Evolutionary conservation across 2,329 filamentous ascomycete species (phyloP), one percentile per base, ranked within the genome.

Genomic region (Cyphellophora attinorum): DNA sequence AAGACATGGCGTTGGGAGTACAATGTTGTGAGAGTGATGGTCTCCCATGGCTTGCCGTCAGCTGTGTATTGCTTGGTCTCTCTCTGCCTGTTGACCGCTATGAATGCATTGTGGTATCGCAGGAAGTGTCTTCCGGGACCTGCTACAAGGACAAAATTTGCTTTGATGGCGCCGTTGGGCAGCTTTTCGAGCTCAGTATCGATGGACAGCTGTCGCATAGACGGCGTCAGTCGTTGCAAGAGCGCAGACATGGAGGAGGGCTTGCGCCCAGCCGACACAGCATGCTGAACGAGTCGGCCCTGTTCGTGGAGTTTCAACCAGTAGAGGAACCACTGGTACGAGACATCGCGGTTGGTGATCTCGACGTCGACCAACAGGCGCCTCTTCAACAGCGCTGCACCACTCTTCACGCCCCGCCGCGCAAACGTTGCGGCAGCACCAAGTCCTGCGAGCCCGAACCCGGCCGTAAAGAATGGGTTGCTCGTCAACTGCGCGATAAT

Each of bases 321-420:
- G 45, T 88, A 80, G 6, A 98, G 70, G 27, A 98, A 77, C 89
- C 88, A 96, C 27, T 79, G 79, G 56, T 96, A 98, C 2, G 89
- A 88, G 29, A 85, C 78, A 61, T 98, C 91, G 51, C 89, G 84
- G 54, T 85, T 83, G 58, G 84, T 89, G 59, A 98, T 94, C 60
- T 98, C 91, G 51, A 98, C 78, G 51, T 95, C 86, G 50, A 96
- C 85, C 18, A 98, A 77, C 62, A 98, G 76, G 31, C 89, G 84
- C 34, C 81, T 79, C 32, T 85, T 82, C 39, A 94, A 63, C 37
- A 93, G 69, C 28, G 74, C 72, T n/a, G 80, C 78, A 35, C 77
- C 77, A 50, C 77, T 68, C 40, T 88, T 74, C 39, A 82, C 58
- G 19, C 83, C 84, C 53, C 81, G 81, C 44, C 91, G 85, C 18